These are phyloP conservation scores for Lignosus rhinocerotis DNA, from an alignment of 1,284 basidiomycete species.

Conservation along the genomic window DNA sequence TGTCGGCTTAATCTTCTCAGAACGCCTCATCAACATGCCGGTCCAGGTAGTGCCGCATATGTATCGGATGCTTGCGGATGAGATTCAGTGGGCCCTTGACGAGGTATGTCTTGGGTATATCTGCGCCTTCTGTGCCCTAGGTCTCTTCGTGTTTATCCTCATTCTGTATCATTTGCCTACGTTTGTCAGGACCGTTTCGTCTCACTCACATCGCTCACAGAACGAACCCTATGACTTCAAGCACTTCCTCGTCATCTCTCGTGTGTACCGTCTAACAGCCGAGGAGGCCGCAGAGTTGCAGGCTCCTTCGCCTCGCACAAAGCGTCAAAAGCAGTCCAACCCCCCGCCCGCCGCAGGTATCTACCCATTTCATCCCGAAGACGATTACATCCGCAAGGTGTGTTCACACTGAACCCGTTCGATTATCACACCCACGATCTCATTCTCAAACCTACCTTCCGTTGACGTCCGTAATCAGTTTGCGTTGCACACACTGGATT, in stretches of 20 bases:
- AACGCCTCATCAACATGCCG: constrained; percentile 91
- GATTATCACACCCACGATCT: not conserved
- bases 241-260: constrained; percentile 73
- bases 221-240: constrained; percentile 69
- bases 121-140: constrained; percentile 10
- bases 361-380: constrained; percentile 86
- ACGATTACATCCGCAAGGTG: constrained; percentile 73
- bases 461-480: constrained; percentile 42
- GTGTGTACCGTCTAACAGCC: constrained; percentile 65
- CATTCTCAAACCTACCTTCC: not conserved
- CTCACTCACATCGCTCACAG: constrained; percentile 37
- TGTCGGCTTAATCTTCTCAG: constrained; percentile 81
- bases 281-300: constrained; percentile 57
- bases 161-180: not conserved
- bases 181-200: not conserved
- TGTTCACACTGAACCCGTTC: constrained; percentile 21
- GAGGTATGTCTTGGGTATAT: constrained; percentile 45
- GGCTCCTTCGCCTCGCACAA: constrained; percentile 34
- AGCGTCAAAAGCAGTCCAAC: constrained; percentile 40
- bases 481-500: constrained; percentile 64
- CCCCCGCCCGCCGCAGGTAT: constrained; percentile 46
- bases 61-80: constrained; percentile 84
- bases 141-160: not conserved
- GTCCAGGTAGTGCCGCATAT: constrained; percentile 87
- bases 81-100: constrained; percentile 69